These are phyloP conservation scores for Globisporangium mamillatum DNA, from an alignment of 352 stramenopile species.

Conservation along the genomic window DNA sequence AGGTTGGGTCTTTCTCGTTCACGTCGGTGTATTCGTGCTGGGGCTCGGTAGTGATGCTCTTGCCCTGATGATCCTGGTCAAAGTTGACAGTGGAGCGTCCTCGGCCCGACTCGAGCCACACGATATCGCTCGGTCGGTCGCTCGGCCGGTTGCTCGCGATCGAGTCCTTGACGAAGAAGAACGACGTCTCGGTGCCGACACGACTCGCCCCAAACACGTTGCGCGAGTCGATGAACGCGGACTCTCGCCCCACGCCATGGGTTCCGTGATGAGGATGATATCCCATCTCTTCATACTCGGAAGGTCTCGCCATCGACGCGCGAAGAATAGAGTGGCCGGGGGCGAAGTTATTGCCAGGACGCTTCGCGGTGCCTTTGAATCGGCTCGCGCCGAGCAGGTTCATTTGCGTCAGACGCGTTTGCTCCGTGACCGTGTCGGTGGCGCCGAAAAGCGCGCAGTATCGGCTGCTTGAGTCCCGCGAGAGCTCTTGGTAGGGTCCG, in stretches of 20 bases:
- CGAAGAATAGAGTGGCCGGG: conserved; percentile 2
- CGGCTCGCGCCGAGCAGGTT: not conserved
- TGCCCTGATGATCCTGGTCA: no score
- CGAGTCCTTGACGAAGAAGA: conserved; percentile 18
- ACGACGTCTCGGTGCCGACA: conserved; percentile 10
- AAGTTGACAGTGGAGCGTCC: conserved; percentile 3
- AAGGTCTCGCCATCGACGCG: conserved; percentile 5
- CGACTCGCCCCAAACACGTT: not conserved
- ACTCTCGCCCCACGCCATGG: not conserved
- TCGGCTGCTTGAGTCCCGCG: conserved; percentile 5
- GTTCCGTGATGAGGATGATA: not conserved
- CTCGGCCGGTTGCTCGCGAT: conserved; percentile 16
- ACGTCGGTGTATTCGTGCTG: no score
- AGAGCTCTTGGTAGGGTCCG: conserved; percentile 21
- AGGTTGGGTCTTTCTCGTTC: no score
- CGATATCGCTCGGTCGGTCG: conserved; percentile 10
- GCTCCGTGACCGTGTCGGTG: conserved; percentile 1
- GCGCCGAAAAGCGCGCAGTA: conserved; percentile 3
- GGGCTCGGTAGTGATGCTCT: no score
- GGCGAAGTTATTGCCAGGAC: not conserved
- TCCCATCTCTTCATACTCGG: not conserved
- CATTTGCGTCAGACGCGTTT: conserved; percentile 12
- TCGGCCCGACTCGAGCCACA: conserved; percentile 15
- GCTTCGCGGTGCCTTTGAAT: conserved; percentile 2
- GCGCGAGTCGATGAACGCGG: not conserved